Conservation (phyloP, 1,284 basidiomycete genomes). For the Apiotrichum brassicae region DNA sequence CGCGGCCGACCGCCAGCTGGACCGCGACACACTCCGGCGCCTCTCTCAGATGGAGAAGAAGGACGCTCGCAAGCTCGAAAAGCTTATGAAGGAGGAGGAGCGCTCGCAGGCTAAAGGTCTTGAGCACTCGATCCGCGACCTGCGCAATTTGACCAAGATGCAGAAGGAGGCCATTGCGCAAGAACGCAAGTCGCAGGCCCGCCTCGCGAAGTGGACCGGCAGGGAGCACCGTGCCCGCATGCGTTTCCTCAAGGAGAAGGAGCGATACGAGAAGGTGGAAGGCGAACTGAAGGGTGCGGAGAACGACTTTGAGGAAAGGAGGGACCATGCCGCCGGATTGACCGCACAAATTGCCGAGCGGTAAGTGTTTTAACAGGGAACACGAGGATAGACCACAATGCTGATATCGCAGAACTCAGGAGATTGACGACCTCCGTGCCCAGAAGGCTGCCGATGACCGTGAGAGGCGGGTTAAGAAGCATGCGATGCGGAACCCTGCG, state of each 20-base stretch:
- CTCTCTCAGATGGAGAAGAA: slow-evolving; percentile 43
- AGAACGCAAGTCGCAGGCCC: slow-evolving; percentile 45
- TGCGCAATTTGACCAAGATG: slow-evolving; percentile 42
- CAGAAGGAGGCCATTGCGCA: slow-evolving; percentile 43
- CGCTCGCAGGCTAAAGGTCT: slow-evolving; percentile 42
- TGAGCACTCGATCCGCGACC: slow-evolving; percentile 43
- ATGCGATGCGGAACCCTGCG: slow-evolving; percentile 46
- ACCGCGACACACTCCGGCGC: slow-evolving; percentile 27
- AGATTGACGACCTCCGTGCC: slow-evolving; percentile 47
- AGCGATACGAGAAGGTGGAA: slow-evolving; percentile 45
- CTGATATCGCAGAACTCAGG: slow-evolving; percentile 36
- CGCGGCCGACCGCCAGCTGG: slow-evolving; percentile 36
- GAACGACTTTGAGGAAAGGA: slow-evolving; percentile 46
- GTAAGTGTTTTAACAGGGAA: neutral
- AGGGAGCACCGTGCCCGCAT: slow-evolving; percentile 47
- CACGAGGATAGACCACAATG: too few relatives aligned
- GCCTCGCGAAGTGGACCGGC: slow-evolving; percentile 44
- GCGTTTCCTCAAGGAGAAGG: slow-evolving; percentile 47
- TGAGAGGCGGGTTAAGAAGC: slow-evolving; percentile 47
- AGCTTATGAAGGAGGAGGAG: slow-evolving; percentile 47
- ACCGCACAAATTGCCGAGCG: slow-evolving; percentile 41
- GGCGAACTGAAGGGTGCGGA: slow-evolving; percentile 43
- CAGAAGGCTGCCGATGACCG: slow-evolving; percentile 50
- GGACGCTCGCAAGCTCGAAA: slow-evolving; percentile 43
- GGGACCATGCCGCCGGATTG: slow-evolving; percentile 41